Evolutionary conservation across 306 rosid genomes (phyloP).

Genomic region (Quercus wislizeni): DNA sequence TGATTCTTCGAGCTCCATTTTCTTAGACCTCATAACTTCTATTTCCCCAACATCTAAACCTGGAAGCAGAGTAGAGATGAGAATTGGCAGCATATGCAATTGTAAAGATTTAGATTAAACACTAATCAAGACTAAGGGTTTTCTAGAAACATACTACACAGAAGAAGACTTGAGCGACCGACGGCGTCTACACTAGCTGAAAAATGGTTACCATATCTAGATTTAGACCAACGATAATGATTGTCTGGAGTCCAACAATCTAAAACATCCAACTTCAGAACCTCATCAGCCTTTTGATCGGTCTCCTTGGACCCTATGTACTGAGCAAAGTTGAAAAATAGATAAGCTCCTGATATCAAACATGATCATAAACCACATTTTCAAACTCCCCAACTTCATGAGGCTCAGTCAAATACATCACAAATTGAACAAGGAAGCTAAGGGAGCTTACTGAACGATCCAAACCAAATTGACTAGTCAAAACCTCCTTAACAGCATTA

Average conservation of each 20-base stretch:
- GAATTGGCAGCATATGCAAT: slow-evolving; percentile 5
- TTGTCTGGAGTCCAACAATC: slow-evolving; percentile 92
- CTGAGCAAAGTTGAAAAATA: slow-evolving; percentile 35
- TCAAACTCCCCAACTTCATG: background rate
- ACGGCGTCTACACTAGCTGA: slow-evolving; percentile 70
- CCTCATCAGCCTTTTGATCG: slow-evolving; percentile 73
- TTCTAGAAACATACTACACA: slow-evolving; percentile 51
- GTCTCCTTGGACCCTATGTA: slow-evolving; percentile 77
- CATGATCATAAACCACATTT: slow-evolving; percentile 4
- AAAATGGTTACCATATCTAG: slow-evolving; percentile 86
- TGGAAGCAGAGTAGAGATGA: slow-evolving; percentile 23
- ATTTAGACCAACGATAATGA: slow-evolving; percentile 76
- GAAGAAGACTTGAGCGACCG: slow-evolving; percentile 45
- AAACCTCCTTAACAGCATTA: slow-evolving; percentile 78
- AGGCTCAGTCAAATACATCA: slow-evolving; percentile 1
- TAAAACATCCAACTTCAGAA: slow-evolving; percentile 54
- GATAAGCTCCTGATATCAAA: slow-evolving; percentile 12
- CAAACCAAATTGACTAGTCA: slow-evolving; percentile 59
- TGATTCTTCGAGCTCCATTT: slow-evolving; percentile 58
- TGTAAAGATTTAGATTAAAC: background rate
- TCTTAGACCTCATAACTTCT: slow-evolving; percentile 53
- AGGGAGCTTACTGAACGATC: slow-evolving; percentile 67
- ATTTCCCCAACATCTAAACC: slow-evolving; percentile 68
- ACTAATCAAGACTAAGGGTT: slow-evolving; percentile 1
- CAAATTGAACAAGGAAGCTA: slow-evolving; percentile 9